These are phyloP conservation scores for Suillus luteus DNA, from an alignment of 768 basidiomycete species.

Conservation along the genomic window DNA sequence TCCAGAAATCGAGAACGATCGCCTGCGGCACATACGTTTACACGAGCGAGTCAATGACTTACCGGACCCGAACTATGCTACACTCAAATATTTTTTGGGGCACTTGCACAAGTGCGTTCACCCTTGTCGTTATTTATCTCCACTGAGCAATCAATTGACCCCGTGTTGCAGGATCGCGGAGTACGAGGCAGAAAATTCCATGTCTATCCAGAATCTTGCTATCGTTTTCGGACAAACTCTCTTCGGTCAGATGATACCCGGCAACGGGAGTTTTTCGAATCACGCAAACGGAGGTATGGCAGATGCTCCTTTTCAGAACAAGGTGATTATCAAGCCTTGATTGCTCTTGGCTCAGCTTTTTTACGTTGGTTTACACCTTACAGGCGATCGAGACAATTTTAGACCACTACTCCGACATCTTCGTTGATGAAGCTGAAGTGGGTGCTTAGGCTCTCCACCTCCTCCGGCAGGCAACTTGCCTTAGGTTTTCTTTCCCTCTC, in stretches of 20 bases:
- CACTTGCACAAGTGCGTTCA: conserved; percentile 80
- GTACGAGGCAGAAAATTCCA: conserved; percentile 78
- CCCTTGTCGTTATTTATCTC: not conserved
- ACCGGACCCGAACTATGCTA: conserved; percentile 98
- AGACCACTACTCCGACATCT: conserved; percentile 93
- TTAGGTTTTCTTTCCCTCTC: conserved; percentile 21
- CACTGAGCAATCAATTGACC: conserved; percentile 1
- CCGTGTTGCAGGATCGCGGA: conserved; percentile 62
- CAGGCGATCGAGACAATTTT: conserved; percentile 96
- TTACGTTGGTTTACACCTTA: conserved; percentile 13
- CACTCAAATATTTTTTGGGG: conserved; percentile 92
- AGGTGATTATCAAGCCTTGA: conserved; percentile 41
- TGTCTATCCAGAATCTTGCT: conserved; percentile 90
- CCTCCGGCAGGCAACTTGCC: conserved; percentile 18
- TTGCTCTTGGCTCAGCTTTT: not conserved
- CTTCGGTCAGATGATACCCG: conserved; percentile 67
- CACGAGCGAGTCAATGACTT: conserved; percentile 98
- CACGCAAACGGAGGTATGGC: conserved; percentile 59
- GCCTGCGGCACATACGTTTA: conserved; percentile 90
- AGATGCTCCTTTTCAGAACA: conserved; percentile 73
- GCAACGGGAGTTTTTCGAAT: conserved; percentile 43
- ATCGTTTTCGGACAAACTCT: conserved; percentile 99
- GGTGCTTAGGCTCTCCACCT: conserved; percentile 21
- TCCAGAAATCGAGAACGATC: conserved; percentile 88
- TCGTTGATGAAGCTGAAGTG: conserved; percentile 82